phyloP scores from a whole-genome alignment of 345 rosid genomes.

The Clarkia xantiana region DNA sequence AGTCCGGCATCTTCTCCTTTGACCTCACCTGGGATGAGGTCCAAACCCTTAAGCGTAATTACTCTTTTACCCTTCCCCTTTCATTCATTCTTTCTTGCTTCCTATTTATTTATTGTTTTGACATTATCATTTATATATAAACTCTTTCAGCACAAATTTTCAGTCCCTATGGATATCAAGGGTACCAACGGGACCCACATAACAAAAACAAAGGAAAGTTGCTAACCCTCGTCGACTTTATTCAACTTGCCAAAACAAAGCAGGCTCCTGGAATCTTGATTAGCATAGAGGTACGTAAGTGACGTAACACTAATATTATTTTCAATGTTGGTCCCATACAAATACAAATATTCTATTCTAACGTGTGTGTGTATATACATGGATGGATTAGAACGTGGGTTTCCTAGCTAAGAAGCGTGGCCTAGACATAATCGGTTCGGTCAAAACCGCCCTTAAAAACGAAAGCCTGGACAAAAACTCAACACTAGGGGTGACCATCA shows the following conservation, averaged over 20 bases:
- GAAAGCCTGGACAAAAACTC: conserved; percentile 33
- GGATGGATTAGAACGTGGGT: conserved; percentile 64
- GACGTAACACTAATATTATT: too few relatives aligned
- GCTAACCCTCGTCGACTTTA: conserved; percentile 41
- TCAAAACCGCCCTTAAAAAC: too few relatives aligned
- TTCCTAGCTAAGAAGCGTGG: conserved; percentile 51
- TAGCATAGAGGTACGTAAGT: conserved; percentile 36
- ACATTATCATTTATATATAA: too few relatives aligned
- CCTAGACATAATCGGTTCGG: too few relatives aligned
- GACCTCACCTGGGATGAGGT: conserved; percentile 84
- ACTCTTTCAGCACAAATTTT: conserved; percentile 61
- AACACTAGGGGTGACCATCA: conserved; percentile 51
- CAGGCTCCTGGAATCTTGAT: conserved; percentile 64
- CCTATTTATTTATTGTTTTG: too few relatives aligned
- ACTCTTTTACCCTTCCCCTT: too few relatives aligned
- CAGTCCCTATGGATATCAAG: conserved; percentile 32
- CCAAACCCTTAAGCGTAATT: conserved; percentile 58
- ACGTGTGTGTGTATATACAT: too few relatives aligned
- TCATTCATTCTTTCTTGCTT: too few relatives aligned
- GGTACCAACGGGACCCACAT: conserved; percentile 43
- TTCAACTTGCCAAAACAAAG: conserved; percentile 64
- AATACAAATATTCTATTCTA: too few relatives aligned
- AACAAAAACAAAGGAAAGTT: conserved; percentile 57
- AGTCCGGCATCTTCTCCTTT: conserved; percentile 63
- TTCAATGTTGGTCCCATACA: too few relatives aligned